phyloP scores from a whole-genome alignment of 108 stramenopile species.

The Schizochytrium sp. region DNA sequence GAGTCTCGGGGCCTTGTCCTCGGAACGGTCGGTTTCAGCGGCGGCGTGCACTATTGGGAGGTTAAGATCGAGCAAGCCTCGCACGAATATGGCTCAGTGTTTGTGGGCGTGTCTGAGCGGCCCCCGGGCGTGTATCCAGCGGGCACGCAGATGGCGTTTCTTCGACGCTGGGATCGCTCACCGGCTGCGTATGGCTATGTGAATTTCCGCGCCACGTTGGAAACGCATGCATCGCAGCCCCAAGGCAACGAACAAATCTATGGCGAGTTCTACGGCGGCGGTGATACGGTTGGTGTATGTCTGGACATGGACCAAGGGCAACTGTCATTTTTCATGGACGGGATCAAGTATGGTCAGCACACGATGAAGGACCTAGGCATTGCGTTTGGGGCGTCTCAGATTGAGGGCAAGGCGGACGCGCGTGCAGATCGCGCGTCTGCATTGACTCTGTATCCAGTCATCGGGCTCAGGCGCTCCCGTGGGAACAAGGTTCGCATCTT shows the following conservation, averaged over 20 bases:
- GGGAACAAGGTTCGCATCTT: slow-evolving; percentile 82
- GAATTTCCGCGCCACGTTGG: slow-evolving; percentile 71
- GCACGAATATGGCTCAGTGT: slow-evolving; percentile 74
- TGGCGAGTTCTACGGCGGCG: slow-evolving; percentile 74
- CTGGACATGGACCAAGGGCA: slow-evolving; percentile 86
- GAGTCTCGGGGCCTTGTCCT: slow-evolving; percentile 3
- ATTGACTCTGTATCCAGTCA: slow-evolving; percentile 77
- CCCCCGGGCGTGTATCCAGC: slow-evolving; percentile 35
- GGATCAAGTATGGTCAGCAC: slow-evolving; percentile 87
- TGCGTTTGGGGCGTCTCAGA: slow-evolving; percentile 52
- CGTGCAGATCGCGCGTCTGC: slow-evolving; percentile 53
- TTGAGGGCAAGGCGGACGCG: background rate
- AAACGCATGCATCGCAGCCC: slow-evolving; percentile 37
- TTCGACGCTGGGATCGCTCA: background rate
- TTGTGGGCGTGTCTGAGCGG: slow-evolving; percentile 84
- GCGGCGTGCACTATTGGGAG: slow-evolving; percentile 92
- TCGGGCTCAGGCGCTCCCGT: slow-evolving; percentile 70
- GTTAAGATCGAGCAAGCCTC: slow-evolving; percentile 74
- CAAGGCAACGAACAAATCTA: slow-evolving; percentile 76
- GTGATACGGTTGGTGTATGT: slow-evolving; percentile 83
- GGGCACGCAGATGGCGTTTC: background rate
- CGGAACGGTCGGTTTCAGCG: slow-evolving; percentile 32
- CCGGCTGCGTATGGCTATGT: slow-evolving; percentile 63
- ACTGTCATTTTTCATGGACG: slow-evolving; percentile 84
- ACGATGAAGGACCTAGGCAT: slow-evolving; percentile 85